These are phyloP conservation scores for Scortechinia acanthostroma DNA, from an alignment of 2,329 filamentous ascomycete genomes.

Conservation along the genomic window DNA sequence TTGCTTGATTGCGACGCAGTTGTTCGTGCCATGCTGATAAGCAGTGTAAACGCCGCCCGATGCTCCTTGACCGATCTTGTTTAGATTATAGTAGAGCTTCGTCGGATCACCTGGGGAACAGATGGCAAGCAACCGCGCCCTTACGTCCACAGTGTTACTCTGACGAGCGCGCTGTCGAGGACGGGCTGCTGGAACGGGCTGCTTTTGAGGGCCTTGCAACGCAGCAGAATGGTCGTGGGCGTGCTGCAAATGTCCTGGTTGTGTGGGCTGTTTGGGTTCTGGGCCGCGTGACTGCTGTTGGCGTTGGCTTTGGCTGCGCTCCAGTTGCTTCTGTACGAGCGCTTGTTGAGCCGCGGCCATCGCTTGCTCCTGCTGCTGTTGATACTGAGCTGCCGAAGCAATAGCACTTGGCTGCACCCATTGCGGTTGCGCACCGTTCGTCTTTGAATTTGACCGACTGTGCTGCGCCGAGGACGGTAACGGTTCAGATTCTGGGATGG, in stretches of 20 bases:
- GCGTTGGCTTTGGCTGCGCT: conserved; percentile 13
- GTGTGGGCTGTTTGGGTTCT: conserved; percentile 5
- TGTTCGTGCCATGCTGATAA: conserved; percentile 70
- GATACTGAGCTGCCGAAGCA: conserved; percentile 9
- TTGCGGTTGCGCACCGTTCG: no score
- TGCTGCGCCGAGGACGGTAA: no score
- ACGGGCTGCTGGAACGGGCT: conserved; percentile 37
- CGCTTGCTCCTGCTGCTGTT: conserved; percentile 48
- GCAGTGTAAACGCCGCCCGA: conserved; percentile 97
- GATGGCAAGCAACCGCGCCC: conserved; percentile 58
- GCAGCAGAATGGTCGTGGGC: no score
- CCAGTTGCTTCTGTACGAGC: conserved; percentile 9
- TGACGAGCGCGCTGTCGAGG: conserved; percentile 55
- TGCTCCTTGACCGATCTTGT: conserved; percentile 98
- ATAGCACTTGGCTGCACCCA: no score
- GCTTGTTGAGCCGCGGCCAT: conserved; percentile 43
- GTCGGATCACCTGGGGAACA: conserved; percentile 64
- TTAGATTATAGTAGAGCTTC: conserved; percentile 92
- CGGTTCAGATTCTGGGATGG: no score
- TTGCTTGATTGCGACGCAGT: conserved; percentile 96
- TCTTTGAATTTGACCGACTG: no score
- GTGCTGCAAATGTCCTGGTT: no score
- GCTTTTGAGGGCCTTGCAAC: no score
- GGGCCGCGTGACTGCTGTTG: conserved; percentile 15
- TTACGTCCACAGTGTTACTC: conserved; percentile 58